Conservation (phyloP, 129 eudicot genomes). For the Arctium lappa region DNA sequence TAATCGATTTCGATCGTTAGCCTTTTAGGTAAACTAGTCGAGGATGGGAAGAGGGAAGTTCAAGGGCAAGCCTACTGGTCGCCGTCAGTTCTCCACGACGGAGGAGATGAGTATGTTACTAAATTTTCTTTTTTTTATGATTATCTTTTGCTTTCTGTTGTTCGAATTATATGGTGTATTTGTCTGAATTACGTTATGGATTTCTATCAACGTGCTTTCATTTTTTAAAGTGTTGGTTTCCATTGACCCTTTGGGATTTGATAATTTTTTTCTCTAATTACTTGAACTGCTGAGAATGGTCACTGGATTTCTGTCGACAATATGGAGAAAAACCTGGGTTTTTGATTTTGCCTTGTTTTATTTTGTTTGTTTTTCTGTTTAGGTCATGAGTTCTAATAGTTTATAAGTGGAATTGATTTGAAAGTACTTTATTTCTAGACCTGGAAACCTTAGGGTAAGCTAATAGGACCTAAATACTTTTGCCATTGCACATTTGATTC, state of each 20-base stretch:
- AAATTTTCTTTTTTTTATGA: neutral
- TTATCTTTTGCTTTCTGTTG: neutral
- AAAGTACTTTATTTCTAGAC: neutral
- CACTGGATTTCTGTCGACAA: neutral
- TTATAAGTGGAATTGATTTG: neutral
- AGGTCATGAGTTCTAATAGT: neutral
- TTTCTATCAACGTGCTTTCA: neutral
- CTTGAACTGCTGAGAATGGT: neutral
- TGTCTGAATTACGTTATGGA: neutral
- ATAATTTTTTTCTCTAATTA: neutral
- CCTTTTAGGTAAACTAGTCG: neutral
- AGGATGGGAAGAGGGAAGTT: constrained; percentile 62
- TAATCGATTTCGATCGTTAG: neutral
- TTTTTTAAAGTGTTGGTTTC: neutral
- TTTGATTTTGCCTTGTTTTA: neutral
- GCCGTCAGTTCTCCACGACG: constrained; percentile 62
- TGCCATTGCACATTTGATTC: neutral
- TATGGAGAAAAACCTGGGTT: neutral
- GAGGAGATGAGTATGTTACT: constrained; percentile 49
- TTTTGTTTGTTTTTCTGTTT: neutral
- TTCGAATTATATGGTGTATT: neutral
- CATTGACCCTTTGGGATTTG: neutral
- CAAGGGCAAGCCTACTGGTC: constrained; percentile 78
- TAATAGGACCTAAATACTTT: neutral
- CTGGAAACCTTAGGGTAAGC: neutral